These are phyloP conservation scores for Nephelium lappaceum DNA, from an alignment of 345 rosid genomes.

Conservation along the genomic window DNA sequence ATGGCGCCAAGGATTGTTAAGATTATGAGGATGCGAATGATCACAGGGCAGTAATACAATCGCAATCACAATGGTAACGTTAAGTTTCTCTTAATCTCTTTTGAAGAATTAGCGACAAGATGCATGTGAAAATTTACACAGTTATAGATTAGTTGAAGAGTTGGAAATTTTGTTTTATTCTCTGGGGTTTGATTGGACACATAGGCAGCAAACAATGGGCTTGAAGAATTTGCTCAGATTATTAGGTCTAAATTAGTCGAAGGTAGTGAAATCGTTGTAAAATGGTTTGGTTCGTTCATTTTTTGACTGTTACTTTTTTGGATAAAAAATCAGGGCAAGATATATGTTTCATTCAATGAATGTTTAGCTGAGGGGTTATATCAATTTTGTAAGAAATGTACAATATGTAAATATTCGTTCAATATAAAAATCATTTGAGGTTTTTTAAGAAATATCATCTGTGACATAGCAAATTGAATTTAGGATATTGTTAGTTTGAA, in stretches of 20 bases:
- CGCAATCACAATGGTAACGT: not conserved
- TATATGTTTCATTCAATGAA: slow-evolving; percentile 9
- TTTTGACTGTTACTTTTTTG: not conserved
- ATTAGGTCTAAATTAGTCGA: slow-evolving; percentile 5
- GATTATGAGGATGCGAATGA: not conserved
- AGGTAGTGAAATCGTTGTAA: not conserved
- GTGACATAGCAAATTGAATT: too few species aligned
- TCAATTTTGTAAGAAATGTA: slow-evolving; percentile 20
- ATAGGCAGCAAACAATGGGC: not conserved
- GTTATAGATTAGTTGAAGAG: not conserved
- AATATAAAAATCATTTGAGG: slow-evolving; percentile 1
- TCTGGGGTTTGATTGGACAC: not conserved
- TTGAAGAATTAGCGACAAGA: slow-evolving; percentile 2
- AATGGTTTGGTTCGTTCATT: not conserved
- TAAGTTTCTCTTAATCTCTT: not conserved
- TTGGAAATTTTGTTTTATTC: not conserved
- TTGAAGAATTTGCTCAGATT: not conserved
- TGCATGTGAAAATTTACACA: not conserved
- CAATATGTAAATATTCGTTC: slow-evolving; percentile 9
- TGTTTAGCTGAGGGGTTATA: not conserved
- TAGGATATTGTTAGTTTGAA: too few species aligned
- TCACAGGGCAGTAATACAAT: not conserved
- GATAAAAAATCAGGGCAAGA: slow-evolving; percentile 6
- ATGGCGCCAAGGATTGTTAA: not conserved
- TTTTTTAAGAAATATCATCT: too few species aligned